These are phyloP conservation scores for Calendula officinalis DNA, from an alignment of 129 eudicot genomes.

Conservation along the genomic window DNA sequence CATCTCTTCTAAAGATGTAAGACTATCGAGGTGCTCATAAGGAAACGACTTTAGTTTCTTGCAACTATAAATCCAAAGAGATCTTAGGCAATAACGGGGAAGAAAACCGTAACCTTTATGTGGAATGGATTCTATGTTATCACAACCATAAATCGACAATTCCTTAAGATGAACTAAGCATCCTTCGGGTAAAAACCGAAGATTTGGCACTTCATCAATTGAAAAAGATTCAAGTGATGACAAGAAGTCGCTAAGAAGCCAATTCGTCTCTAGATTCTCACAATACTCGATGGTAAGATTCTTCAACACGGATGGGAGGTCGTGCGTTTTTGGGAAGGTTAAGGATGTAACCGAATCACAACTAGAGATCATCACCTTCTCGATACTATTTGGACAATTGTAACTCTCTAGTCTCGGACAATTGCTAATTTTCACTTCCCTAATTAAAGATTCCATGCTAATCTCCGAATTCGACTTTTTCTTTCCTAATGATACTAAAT, in stretches of 20 bases:
- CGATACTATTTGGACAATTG: constrained; percentile 15
- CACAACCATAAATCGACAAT: neutral
- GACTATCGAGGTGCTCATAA: constrained; percentile 23
- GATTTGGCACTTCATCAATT: neutral
- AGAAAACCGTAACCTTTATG: constrained; percentile 16
- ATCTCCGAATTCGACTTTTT: neutral
- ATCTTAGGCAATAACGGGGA: constrained; percentile 16
- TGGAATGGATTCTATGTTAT: constrained; percentile 34
- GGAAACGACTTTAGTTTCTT: constrained; percentile 31
- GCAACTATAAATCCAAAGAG: neutral
- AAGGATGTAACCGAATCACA: constrained; percentile 12
- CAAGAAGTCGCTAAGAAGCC: constrained; percentile 17
- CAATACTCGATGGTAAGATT: neutral
- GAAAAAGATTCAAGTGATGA: constrained; percentile 22
- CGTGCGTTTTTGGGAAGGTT: neutral
- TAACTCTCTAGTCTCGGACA: constrained; percentile 20
- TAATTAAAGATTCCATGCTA: neutral
- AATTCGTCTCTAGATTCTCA: constrained; percentile 10
- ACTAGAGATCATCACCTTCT: neutral
- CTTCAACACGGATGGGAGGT: constrained; percentile 12
- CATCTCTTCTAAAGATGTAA: neutral
- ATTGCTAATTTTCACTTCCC: neutral
- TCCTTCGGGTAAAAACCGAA: constrained; percentile 11
- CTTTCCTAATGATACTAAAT: constrained; percentile 9
- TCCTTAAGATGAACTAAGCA: constrained; percentile 19